phyloP scores from a whole-genome alignment of 805 yeast species.

The Helenozyma baotianmanensis region DNA sequence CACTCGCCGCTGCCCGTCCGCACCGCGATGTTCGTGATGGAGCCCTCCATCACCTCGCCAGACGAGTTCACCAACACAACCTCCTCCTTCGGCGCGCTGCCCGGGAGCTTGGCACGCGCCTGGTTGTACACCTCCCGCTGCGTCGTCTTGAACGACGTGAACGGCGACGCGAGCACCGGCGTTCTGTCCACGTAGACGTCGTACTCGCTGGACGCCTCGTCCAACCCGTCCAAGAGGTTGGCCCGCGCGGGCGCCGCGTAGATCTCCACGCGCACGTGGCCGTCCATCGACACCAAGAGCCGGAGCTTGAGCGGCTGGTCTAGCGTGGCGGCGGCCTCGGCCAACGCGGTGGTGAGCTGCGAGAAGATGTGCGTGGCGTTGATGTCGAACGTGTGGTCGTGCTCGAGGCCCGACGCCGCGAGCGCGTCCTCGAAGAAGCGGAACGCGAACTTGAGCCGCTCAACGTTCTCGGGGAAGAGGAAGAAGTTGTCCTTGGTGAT shows the following conservation, averaged over 20 bases:
- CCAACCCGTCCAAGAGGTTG: constrained; percentile 29
- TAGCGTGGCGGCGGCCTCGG: constrained; percentile 17
- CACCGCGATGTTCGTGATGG: constrained; percentile 77
- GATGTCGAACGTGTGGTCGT: constrained; percentile 28
- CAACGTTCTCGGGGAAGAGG: constrained; percentile 58
- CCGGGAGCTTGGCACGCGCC: constrained; percentile 53
- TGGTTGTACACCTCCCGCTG: constrained; percentile 55
- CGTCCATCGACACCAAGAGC: constrained; percentile 25
- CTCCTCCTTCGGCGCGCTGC: constrained; percentile 55
- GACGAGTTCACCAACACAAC: constrained; percentile 55
- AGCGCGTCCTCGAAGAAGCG: constrained; percentile 39
- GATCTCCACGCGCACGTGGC: constrained; percentile 28
- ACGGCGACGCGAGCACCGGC: constrained; percentile 57
- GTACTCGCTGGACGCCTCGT: constrained; percentile 35
- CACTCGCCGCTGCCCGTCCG: constrained; percentile 46
- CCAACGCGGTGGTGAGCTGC: constrained; percentile 25
- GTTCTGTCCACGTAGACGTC: constrained; percentile 57
- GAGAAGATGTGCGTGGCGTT: constrained; percentile 38
- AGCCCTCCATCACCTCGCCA: constrained; percentile 68
- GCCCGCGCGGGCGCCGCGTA: constrained; percentile 22
- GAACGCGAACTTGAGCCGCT: constrained; percentile 52
- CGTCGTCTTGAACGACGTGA: constrained; percentile 87
- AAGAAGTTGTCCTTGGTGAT: constrained; percentile 44
- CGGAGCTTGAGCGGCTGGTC: constrained; percentile 30
- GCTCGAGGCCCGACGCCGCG: neutral